Evolutionary conservation across 2,329 filamentous ascomycete genomes (phyloP), one percentile per base, ranked within the genome.

Genomic region (Stenocarpella maydis): DNA sequence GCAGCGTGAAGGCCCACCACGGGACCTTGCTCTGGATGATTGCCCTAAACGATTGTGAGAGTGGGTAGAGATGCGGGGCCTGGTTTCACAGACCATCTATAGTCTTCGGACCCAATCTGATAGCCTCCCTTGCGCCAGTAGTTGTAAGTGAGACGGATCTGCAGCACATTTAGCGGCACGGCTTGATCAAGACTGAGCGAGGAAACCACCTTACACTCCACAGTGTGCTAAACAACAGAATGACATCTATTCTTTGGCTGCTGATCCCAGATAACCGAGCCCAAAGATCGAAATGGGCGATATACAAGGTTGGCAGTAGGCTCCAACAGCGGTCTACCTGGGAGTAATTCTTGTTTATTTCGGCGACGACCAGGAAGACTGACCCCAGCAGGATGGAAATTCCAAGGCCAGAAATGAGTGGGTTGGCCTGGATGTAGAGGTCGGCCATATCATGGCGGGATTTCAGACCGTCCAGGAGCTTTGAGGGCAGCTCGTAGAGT

Each of bases 101-200:
- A 99, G 80, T 99, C 96, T 80, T 99, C 95, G 19, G 92, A 95
- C 45, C 96, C 95, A 72, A 95, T 85, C 19, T 86, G 83, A 79
- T 99, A 99, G 28, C 96, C 96, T 47, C 96, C 96, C 79, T 93
- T 97, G 69, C 96, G 91, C 91, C 92, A 97, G 82, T 98, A 99
- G 82, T 99, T 99, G 85, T 88, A 98, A 3, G 95, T 98, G 80
- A 99, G 83, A 14, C 96, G 92, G 69, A 83, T 78, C 92, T 94
- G 70, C 19, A 52, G 71, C 60, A 71, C 5, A 45, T 71, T 80
- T 55, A 77, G 76, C 65, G 70, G 50, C 15, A 28, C 26, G 21
- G 28, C 37, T 50, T n/a, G n/a, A 21, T 6, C 34, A 17, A 7
- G 12, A 31, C 63, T 10, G 10, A 26, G 17, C 17, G 65, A 17